Evolutionary conservation across 352 stramenopile species (phyloP).

Genomic region (Peronospora destructor): DNA sequence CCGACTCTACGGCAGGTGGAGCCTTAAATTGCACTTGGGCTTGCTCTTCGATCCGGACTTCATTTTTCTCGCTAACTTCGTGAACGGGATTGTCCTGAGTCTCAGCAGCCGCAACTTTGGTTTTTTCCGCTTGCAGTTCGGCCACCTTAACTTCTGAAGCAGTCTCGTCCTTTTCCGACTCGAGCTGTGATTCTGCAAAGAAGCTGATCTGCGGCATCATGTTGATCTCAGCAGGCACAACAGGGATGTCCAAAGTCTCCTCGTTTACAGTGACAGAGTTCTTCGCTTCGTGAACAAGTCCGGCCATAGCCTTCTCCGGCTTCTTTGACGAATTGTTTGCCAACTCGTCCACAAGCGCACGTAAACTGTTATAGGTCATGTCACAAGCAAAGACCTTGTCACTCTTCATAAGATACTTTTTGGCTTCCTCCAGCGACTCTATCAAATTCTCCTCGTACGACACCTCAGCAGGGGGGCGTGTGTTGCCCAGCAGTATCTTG

Average conservation of each 20-base stretch:
- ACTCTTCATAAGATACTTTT: constrained; percentile 56
- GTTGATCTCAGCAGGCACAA: constrained; percentile 30
- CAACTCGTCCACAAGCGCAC: constrained; percentile 52
- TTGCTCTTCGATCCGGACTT: constrained; percentile 14
- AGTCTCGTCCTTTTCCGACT: constrained; percentile 20
- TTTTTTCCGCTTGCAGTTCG: constrained; percentile 15
- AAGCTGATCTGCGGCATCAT: constrained; percentile 76
- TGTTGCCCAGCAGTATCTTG: constrained; percentile 78
- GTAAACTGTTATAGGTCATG: constrained; percentile 58
- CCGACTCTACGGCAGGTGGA: constrained; percentile 9
- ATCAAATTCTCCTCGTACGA: constrained; percentile 74
- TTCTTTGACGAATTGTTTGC: constrained; percentile 20
- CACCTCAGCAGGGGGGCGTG: constrained; percentile 62
- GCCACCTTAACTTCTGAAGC: constrained; percentile 1
- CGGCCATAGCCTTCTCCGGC: not conserved
- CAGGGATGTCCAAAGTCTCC: constrained; percentile 9
- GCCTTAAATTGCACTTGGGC: constrained; percentile 11
- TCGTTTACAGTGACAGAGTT: constrained; percentile 8
- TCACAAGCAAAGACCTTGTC: constrained; percentile 72
- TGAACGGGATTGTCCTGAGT: constrained; percentile 17
- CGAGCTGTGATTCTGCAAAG: constrained; percentile 72
- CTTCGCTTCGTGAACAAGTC: constrained; percentile 2
- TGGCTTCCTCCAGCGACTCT: constrained; percentile 72
- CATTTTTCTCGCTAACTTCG: constrained; percentile 6
- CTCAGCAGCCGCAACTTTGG: constrained; percentile 14